Base-by-base conservation (phyloP, 2,329 filamentous ascomycete genomes). In the Blastomyces percursus region DNA sequence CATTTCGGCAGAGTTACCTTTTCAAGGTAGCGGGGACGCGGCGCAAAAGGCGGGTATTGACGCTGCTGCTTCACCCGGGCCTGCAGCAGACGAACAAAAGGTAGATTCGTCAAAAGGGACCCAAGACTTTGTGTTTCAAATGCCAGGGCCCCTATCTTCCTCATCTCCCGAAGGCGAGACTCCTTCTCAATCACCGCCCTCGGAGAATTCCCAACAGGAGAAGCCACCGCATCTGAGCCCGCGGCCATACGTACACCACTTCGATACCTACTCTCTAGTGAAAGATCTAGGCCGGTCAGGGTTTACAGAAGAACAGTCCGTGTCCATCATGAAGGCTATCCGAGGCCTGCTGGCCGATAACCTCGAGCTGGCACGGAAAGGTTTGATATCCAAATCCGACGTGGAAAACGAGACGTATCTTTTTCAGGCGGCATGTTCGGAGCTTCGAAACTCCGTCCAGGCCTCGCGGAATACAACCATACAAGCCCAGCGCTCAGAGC, bases 361-460 rank as follows among this genome's bases (percentile, higher is more conserved):
- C 71, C 81, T 97, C 63, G 86, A 91, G 62, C 79, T 91, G 16
- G 94, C 94, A 56, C 88, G 89, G 71, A 82, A 86, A 57, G 89
- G 86, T 2, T 80, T 97, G 9, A 89, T 96, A 12, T 91, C 87
- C 74, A 96, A 96, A 75, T 91, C 87, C 54, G 90, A 96, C 70
- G 89, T 96, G 46, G 93, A 97, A 72, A 99, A 97, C 73, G 90
- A 96, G 75, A 87, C 87, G 8, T 99, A 99, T 72, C 82, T 99
- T 12, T 99, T 99, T 79, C 85, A 88, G 61, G 94, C 94, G 1
- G 94, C 94, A 2, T 96, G 93, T 73, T 92, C 89, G 2, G 94
- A 99, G 77, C 82, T 99, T 42, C 85, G 86, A 69, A 92, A 91
- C 30, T 94, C 96, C 73, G 86, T 97, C 21, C 86, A 85, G 66